These are phyloP conservation scores for Gypsophila paniculata DNA, from an alignment of 179 eudicot genomes.

Conservation along the genomic window DNA sequence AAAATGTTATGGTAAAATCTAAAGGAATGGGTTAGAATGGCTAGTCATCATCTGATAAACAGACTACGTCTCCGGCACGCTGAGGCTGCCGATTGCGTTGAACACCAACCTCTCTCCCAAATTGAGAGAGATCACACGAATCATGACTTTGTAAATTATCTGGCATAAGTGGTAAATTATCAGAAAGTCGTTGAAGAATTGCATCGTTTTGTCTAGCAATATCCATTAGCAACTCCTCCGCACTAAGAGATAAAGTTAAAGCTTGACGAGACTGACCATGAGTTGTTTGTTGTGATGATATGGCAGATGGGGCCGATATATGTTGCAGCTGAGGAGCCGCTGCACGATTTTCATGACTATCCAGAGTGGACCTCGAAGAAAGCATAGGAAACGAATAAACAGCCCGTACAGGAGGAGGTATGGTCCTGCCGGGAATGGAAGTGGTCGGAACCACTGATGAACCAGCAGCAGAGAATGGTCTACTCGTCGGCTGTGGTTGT, in stretches of 20 bases:
- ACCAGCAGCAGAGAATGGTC: conserved; percentile 24
- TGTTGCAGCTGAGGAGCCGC: conserved; percentile 46
- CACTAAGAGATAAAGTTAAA: conserved; percentile 11
- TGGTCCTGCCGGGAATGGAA: conserved; percentile 18
- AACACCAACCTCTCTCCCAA: conserved; percentile 12
- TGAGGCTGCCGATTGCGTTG: conserved; percentile 14
- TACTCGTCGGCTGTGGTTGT: conserved; percentile 27
- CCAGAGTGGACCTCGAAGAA: conserved; percentile 19
- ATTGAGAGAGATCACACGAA: conserved; percentile 24
- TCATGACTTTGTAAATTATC: conserved; percentile 25
- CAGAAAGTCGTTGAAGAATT: background rate
- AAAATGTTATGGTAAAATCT: background rate
- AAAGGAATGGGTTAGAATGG: conserved; percentile 1
- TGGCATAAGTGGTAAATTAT: conserved; percentile 18
- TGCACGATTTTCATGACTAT: conserved; percentile 35
- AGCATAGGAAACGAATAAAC: conserved; percentile 22
- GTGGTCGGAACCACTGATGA: conserved; percentile 21
- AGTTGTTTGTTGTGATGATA: conserved; percentile 8
- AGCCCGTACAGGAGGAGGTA: conserved; percentile 24
- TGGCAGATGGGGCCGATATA: conserved; percentile 21
- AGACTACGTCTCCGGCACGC: conserved; percentile 29
- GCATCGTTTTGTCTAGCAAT: conserved; percentile 19
- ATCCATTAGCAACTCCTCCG: conserved; percentile 23
- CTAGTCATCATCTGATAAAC: conserved; percentile 37
- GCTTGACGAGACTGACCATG: conserved; percentile 20